Evolutionary conservation across 2,329 filamentous ascomycete genomes (phyloP), one percentile per base, ranked within the genome.

Genomic region (Talaromyces albobiverticillius): DNA sequence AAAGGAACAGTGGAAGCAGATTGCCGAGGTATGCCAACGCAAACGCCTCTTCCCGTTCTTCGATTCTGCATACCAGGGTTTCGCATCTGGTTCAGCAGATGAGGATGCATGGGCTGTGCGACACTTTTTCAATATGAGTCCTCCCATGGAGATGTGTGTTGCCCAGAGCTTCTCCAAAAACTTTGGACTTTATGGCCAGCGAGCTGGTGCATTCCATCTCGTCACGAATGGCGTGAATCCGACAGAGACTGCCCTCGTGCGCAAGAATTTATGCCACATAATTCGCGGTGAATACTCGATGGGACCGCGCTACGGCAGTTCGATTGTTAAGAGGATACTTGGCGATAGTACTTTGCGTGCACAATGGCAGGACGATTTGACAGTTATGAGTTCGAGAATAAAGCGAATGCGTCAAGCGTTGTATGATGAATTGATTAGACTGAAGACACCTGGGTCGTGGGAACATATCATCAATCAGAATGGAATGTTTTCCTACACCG

Each of bases 21-120:
- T 97, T 57, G 90, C 91, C 48, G 76, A 81, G 42, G 71, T 96
- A 41, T 86, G 96, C 70, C 83, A 84, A 67, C 74, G 83, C 67
- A 94, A 89, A 79, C 85, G 84, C 61, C 89, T 95, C 72, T 95
- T 97, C 76, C 93, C 93, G 62, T 96, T 97, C 83, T 97, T 99
- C 75, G 94, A 99, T 79, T 90, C 85, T 57, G 93, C 93, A 53
- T 99, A 99, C 79, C 94, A 97, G 76, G 94, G 94, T 43, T 99
- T 97, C 68, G 93, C 93, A 2, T 95, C 93, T 2, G 94, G 94
- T 48, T 87, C 94, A 67, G 82, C 95, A 32, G 83, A 84, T 63
- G 84, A 86, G 56, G 94, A 99, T 69, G 90, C 89, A 58, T 90
- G 86, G 79, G 90, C 93, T 13, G 85, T 97, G 59, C 88, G 90